Percentiles rank a stretch among this genome's conserved stretches.
Conservation (phyloP, 768 basidiomycete genomes). For the Trametes villosa region DNA sequence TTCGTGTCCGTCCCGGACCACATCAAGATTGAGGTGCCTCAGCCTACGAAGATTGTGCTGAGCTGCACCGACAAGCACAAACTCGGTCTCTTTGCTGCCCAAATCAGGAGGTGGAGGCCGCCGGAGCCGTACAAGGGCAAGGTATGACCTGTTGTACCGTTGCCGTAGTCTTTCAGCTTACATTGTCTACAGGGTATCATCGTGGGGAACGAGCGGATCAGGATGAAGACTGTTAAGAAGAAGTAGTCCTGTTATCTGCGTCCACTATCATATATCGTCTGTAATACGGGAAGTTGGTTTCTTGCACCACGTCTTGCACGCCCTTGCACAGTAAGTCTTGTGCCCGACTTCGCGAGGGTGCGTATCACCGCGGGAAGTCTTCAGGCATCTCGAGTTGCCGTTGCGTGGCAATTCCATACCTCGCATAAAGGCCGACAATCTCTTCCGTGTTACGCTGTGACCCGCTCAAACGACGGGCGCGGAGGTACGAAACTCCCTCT, state of each 20-base stretch:
- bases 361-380: too few relatives aligned
- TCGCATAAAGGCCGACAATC: not conserved
- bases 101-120: slow-evolving; percentile 79
- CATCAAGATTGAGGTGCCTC: slow-evolving; percentile 80
- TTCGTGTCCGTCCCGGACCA: slow-evolving; percentile 79
- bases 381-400: too few relatives aligned
- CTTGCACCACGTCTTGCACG: not conserved
- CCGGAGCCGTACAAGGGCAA: slow-evolving; percentile 99
- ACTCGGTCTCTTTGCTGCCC: slow-evolving; percentile 87
- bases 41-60: slow-evolving; percentile 82
- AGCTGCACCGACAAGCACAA: slow-evolving; percentile 87
- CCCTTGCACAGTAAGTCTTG: not conserved
- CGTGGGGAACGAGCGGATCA: slow-evolving; percentile 89
- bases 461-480: not conserved
- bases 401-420: not conserved
- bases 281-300: not conserved
- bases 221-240: slow-evolving; percentile 93
- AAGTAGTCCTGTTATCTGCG: slow-evolving; percentile 58
- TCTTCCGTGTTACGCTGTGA: not conserved
- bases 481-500: not conserved
- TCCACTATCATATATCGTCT: slow-evolving; percentile 13
- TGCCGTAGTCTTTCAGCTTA: slow-evolving; percentile 1
- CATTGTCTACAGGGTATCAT: slow-evolving; percentile 75
- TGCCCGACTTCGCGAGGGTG: too few relatives aligned
- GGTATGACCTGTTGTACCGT: slow-evolving; percentile 51